phyloP scores from a whole-genome alignment of 768 basidiomycete species.

The Candolleomyces efflorescens region DNA sequence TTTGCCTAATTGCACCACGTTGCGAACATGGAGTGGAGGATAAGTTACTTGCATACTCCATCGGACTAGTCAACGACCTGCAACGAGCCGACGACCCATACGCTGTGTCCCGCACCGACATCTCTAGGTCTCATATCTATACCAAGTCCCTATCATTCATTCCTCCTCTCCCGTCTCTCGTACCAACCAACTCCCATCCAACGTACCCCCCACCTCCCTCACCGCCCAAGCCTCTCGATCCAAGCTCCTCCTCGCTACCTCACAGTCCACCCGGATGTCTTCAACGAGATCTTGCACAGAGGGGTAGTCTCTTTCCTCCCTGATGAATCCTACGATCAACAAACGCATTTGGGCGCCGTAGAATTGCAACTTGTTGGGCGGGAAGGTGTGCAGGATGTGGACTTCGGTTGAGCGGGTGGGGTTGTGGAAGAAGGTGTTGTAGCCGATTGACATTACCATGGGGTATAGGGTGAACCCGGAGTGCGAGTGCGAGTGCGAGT shows the following conservation, averaged over 20 bases:
- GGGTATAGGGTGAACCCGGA: slow-evolving; percentile 21
- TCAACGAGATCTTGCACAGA: slow-evolving; percentile 18
- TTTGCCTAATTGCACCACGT: too few species aligned
- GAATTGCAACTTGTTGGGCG: slow-evolving; percentile 22
- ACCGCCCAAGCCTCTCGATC: slow-evolving; percentile 23
- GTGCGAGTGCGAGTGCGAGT: slow-evolving; percentile 1
- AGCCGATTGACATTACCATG: slow-evolving; percentile 28
- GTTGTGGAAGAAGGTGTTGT: slow-evolving; percentile 22
- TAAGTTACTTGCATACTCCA: too few species aligned
- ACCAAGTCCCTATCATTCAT: too few species aligned
- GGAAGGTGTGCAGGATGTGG: slow-evolving; percentile 24
- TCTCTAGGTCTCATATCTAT: too few species aligned
- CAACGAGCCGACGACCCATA: too few species aligned
- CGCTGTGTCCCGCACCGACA: too few species aligned
- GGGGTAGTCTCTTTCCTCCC: slow-evolving; percentile 17
- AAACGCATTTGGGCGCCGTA: slow-evolving; percentile 27
- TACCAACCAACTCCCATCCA: slow-evolving; percentile 22
- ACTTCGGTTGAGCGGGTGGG: slow-evolving; percentile 22
- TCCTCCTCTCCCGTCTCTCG: slow-evolving; percentile 13
- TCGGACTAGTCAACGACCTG: too few species aligned
- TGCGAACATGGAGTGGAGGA: too few species aligned
- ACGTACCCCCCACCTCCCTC: slow-evolving; percentile 20
- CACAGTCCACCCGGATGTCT: slow-evolving; percentile 23
- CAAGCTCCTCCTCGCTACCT: slow-evolving; percentile 25
- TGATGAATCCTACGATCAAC: slow-evolving; percentile 17